These are phyloP conservation scores for Amoebophrya sp. DNA, from an alignment of 169 alveolate genomes.

Conservation along the genomic window DNA sequence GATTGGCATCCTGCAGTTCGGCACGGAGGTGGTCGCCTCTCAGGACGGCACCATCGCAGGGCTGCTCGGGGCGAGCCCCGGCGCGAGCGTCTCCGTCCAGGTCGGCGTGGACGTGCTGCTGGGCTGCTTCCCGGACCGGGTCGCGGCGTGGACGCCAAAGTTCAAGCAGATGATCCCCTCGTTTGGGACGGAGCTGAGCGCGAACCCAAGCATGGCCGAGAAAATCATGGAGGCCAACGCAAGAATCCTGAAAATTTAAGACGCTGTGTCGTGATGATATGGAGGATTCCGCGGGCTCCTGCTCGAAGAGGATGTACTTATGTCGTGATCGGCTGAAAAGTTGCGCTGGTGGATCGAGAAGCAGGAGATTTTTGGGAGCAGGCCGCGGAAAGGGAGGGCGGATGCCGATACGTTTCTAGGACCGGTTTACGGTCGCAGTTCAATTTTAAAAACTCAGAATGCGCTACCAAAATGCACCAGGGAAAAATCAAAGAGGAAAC, in stretches of 20 bases:
- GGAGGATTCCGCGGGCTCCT: no score
- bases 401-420: no score
- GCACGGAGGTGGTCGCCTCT: conserved; percentile 22
- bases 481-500: no score
- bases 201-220: not conserved
- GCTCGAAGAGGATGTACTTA: no score
- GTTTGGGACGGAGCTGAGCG: conserved; percentile 16
- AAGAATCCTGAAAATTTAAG: not conserved
- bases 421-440: no score
- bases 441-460: no score
- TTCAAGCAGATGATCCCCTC: conserved; percentile 21
- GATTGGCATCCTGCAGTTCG: conserved; percentile 27
- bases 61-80: conserved; percentile 26
- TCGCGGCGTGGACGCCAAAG: conserved; percentile 17
- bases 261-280: no score
- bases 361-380: no score
- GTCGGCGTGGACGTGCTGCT: not conserved
- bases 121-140: not conserved
- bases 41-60: conserved; percentile 21
- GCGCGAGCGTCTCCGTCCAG: conserved; percentile 9
- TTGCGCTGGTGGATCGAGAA: no score
- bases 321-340: no score
- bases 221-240: not conserved
- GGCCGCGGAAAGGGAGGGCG: no score
- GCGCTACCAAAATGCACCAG: no score